Evolutionary conservation across 345 rosid species (phyloP).

Genomic region (Garcia nutans): DNA sequence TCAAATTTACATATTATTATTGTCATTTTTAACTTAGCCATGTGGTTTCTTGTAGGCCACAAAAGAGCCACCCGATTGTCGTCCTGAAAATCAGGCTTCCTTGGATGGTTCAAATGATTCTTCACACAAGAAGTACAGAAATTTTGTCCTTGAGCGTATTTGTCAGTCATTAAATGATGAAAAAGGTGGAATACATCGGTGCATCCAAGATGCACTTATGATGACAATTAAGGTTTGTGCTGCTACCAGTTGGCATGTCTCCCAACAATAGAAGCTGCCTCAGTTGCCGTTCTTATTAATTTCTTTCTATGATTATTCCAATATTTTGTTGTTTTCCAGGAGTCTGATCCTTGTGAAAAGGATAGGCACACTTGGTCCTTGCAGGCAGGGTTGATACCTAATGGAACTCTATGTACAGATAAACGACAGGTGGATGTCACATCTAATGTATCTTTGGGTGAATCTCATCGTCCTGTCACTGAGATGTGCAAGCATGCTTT

Average conservation of each 20-base stretch:
- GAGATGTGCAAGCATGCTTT: constrained; percentile 65
- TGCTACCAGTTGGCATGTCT: not conserved
- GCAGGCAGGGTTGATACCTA: constrained; percentile 26
- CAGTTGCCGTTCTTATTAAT: not conserved
- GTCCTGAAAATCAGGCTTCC: constrained; percentile 15
- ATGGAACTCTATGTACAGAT: constrained; percentile 39
- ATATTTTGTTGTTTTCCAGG: constrained; percentile 43
- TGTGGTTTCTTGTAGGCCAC: constrained; percentile 27
- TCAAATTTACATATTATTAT: too few relatives aligned
- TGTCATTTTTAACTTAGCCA: constrained; percentile 6
- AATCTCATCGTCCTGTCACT: constrained; percentile 38
- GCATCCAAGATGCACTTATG: constrained; percentile 48
- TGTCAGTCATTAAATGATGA: constrained; percentile 43
- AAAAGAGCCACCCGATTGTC: constrained; percentile 19
- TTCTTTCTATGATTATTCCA: constrained; percentile 5
- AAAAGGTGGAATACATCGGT: constrained; percentile 45
- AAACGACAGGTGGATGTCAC: constrained; percentile 30
- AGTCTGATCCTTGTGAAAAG: constrained; percentile 34
- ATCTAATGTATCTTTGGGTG: constrained; percentile 40
- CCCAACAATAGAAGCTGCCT: constrained; percentile 1
- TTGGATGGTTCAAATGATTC: constrained; percentile 23
- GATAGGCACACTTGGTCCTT: constrained; percentile 23
- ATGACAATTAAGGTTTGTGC: constrained; percentile 41
- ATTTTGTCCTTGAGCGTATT: constrained; percentile 44
- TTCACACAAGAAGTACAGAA: constrained; percentile 39